phyloP scores from a whole-genome alignment of 2,329 filamentous ascomycete genomes.

The Huntiella bhutanensis region DNA sequence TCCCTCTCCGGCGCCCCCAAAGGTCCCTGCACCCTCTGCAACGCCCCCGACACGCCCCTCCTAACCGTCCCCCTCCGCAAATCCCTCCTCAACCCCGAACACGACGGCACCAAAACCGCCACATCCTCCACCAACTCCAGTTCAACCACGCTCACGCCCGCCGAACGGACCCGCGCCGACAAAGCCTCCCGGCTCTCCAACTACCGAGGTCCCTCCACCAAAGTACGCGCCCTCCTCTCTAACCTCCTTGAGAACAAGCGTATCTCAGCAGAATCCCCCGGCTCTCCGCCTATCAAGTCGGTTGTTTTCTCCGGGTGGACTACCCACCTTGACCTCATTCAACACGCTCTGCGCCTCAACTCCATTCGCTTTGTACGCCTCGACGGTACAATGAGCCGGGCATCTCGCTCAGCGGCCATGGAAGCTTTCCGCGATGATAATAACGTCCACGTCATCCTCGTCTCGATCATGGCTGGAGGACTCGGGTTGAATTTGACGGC shows the following conservation, averaged over 20 bases:
- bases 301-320: slow-evolving; percentile 97
- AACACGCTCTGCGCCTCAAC: slow-evolving; percentile 52
- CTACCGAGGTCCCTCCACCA: slow-evolving; percentile 79
- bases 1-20: slow-evolving; percentile 18
- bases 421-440: slow-evolving; percentile 57
- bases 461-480: slow-evolving; percentile 82
- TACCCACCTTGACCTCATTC: slow-evolving; percentile 78
- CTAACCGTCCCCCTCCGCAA: slow-evolving; percentile 50
- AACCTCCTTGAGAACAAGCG: slow-evolving; percentile 50
- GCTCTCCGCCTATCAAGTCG: slow-evolving; percentile 66
- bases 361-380: slow-evolving; percentile 59
- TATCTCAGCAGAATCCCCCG: slow-evolving; percentile 34
- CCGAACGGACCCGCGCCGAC: slow-evolving; percentile 13
- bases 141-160: slow-evolving; percentile 9
- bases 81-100: slow-evolving; percentile 36
- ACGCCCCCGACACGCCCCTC: slow-evolving; percentile 38
- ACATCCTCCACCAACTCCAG: slow-evolving; percentile 13
- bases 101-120: slow-evolving; percentile 29
- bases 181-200: slow-evolving; percentile 23
- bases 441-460: slow-evolving; percentile 59
- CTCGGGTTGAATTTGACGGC: slow-evolving; percentile 79
- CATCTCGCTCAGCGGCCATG: slow-evolving; percentile 55
- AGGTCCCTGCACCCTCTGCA: slow-evolving; percentile 50
- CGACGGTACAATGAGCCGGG: slow-evolving; percentile 72
- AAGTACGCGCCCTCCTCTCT: slow-evolving; percentile 66